Percentiles rank a stretch among this genome's conserved stretches.
phyloP scores from a whole-genome alignment of 176 grass and related monocot species.

The Oryza meyeriana region DNA sequence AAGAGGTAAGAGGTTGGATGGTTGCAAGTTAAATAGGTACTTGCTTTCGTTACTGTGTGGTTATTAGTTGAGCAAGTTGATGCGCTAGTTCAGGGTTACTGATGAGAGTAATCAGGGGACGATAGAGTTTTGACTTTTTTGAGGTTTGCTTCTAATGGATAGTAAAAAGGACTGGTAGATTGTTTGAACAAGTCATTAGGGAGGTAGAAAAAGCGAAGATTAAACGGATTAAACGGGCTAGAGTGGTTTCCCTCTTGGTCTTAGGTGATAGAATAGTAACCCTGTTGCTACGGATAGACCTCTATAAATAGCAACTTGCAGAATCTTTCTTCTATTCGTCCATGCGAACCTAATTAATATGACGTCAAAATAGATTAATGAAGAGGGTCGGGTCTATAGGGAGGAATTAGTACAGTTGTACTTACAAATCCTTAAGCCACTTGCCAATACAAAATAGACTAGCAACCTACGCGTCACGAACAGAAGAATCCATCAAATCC shows the following conservation, averaged over 20 bases:
- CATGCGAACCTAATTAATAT: not conserved
- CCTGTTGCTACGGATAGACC: not conserved
- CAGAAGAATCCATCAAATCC: not conserved
- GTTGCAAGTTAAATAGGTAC: slow-evolving; percentile 8
- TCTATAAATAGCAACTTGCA: slow-evolving; percentile 23
- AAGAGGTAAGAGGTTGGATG: slow-evolving; percentile 12
- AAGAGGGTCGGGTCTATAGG: not conserved
- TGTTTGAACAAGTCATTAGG: not conserved
- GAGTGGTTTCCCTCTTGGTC: not conserved
- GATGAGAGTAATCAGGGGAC: not conserved
- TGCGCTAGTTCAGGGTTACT: slow-evolving; percentile 33
- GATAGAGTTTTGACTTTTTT: slow-evolving; percentile 4
- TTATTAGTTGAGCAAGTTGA: slow-evolving; percentile 35
- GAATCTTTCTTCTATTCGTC: not conserved
- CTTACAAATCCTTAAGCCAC: not conserved
- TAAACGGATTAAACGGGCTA: not conserved
- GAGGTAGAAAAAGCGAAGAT: not conserved
- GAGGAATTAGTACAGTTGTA: not conserved
- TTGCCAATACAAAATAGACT: not conserved
- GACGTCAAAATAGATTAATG: slow-evolving; percentile 19
- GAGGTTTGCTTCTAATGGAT: slow-evolving; percentile 31
- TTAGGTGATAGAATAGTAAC: not conserved
- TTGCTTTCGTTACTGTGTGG: slow-evolving; percentile 21
- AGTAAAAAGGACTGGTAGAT: slow-evolving; percentile 23
- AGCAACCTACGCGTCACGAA: not conserved